phyloP scores from a whole-genome alignment of 2,329 filamentous ascomycete species.

The Cladophialophora yegresii region DNA sequence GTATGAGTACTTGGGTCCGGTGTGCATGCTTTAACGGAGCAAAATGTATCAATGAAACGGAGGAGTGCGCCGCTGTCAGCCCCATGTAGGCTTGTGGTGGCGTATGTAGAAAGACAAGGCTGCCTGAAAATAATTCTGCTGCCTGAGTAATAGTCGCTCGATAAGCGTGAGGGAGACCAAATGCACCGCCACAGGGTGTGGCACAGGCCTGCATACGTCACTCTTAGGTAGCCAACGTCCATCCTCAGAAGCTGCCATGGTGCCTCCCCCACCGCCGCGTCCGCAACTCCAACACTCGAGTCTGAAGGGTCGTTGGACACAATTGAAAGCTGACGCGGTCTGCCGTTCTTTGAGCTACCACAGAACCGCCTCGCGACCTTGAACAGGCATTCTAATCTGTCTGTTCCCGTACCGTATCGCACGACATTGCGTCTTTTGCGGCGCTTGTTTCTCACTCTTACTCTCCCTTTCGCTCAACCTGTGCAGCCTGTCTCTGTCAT shows the following conservation, averaged over 20 bases:
- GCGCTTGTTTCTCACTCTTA: neutral
- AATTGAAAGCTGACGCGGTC: slow-evolving; percentile 14
- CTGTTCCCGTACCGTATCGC: neutral
- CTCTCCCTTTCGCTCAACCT: neutral
- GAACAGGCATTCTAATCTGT: neutral
- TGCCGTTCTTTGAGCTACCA: neutral
- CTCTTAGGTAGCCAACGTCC: neutral
- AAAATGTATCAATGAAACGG: neutral
- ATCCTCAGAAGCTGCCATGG: neutral
- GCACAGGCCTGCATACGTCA: slow-evolving; percentile 5
- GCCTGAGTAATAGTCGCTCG: neutral
- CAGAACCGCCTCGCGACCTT: neutral
- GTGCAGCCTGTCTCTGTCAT: slow-evolving; percentile 7
- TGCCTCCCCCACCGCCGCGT: neutral
- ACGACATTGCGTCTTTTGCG: slow-evolving; percentile 2
- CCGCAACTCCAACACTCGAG: neutral
- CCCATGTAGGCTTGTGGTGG: neutral
- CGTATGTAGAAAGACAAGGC: neutral
- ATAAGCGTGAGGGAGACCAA: no score
- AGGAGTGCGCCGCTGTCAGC: neutral
- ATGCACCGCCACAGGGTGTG: slow-evolving; percentile 16
- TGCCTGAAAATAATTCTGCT: slow-evolving; percentile 1
- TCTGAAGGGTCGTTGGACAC: neutral
- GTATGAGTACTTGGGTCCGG: neutral
- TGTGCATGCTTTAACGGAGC: neutral